These are phyloP conservation scores for Nannizzia gypsea DNA, from an alignment of 2,329 filamentous ascomycete genomes.

Conservation along the genomic window DNA sequence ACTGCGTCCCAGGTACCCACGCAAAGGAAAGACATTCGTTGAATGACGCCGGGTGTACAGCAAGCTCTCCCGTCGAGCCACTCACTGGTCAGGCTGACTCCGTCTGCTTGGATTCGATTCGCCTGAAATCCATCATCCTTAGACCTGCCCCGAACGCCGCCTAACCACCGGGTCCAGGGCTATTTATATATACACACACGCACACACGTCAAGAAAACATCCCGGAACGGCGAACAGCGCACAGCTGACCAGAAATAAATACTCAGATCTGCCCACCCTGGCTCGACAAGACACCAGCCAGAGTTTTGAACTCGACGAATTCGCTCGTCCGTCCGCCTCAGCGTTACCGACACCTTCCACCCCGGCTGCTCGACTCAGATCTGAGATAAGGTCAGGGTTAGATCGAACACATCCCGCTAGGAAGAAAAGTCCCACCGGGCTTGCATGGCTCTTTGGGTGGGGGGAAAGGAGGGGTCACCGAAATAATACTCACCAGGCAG, in stretches of 20 bases:
- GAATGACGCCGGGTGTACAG: neutral
- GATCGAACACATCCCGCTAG: neutral
- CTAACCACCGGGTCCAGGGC: neutral
- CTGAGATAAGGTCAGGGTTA: neutral
- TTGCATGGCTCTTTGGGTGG: slow-evolving; percentile 4
- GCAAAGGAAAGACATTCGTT: neutral
- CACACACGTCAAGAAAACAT: neutral
- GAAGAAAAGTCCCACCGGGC: neutral
- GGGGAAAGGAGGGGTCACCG: neutral
- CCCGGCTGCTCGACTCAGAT: neutral
- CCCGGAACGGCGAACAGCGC: neutral
- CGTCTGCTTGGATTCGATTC: neutral
- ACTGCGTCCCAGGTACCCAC: neutral
- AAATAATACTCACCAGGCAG: neutral
- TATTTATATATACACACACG: neutral
- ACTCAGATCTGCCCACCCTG: slow-evolving; percentile 10
- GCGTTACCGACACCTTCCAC: neutral
- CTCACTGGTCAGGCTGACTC: slow-evolving; percentile 1
- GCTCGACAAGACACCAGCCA: slow-evolving; percentile 5
- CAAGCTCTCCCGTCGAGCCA: neutral
- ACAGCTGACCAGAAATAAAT: neutral
- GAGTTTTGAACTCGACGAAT: slow-evolving; percentile 16
- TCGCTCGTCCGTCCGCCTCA: slow-evolving; percentile 7
- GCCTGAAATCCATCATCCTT: neutral
- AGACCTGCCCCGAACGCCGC: neutral